phyloP scores from a whole-genome alignment of 257 asterid species.

The Scutellaria baicalensis region DNA sequence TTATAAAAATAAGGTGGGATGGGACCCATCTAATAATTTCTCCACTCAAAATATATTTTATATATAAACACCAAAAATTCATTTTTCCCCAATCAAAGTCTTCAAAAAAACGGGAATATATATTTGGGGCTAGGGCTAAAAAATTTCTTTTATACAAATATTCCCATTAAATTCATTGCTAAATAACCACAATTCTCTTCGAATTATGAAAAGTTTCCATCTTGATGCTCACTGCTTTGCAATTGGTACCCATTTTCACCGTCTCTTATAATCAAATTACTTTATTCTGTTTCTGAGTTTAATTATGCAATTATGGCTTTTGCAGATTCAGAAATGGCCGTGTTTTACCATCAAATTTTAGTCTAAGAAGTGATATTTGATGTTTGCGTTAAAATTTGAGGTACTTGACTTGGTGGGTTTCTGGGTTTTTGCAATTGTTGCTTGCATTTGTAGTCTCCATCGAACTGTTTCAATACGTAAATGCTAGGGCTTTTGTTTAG shows the following conservation, averaged over 20 bases:
- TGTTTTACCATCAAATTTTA: slow-evolving; percentile 11
- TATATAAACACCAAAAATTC: neutral
- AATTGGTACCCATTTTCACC: neutral
- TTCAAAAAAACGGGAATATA: slow-evolving; percentile 22
- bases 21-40: slow-evolving; percentile 28
- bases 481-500: slow-evolving; percentile 19
- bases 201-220: slow-evolving; percentile 8
- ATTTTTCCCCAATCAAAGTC: slow-evolving; percentile 9
- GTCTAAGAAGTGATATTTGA: slow-evolving; percentile 10
- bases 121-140: slow-evolving; percentile 34
- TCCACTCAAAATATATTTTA: slow-evolving; percentile 4
- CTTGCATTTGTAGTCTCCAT: slow-evolving; percentile 1
- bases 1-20: slow-evolving; percentile 3
- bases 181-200: neutral
- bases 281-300: neutral
- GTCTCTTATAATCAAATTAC: neutral
- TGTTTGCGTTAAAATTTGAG: slow-evolving; percentile 1
- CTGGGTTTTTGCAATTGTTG: slow-evolving; percentile 8
- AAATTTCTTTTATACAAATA: slow-evolving; percentile 7
- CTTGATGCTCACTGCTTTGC: slow-evolving; percentile 19
- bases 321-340: slow-evolving; percentile 16
- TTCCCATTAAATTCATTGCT: slow-evolving; percentile 15
- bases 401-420: slow-evolving; percentile 11
- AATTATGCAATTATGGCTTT: neutral
- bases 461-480: slow-evolving; percentile 13